Base-by-base conservation (phyloP, 305 asterid genomes). In the Solanum chacoense region DNA sequence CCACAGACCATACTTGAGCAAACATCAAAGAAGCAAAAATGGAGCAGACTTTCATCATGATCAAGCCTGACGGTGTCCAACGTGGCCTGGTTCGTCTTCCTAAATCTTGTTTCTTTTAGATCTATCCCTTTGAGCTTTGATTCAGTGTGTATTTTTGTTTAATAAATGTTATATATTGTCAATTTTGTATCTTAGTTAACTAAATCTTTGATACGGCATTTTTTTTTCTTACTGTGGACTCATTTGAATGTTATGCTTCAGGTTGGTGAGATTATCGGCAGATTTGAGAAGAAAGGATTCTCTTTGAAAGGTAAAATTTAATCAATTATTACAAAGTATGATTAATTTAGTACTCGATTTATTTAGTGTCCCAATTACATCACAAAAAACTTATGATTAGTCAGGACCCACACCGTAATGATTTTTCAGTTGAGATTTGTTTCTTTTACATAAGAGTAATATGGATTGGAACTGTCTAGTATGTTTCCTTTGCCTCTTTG, bases 31-130 rank as follows among this genome's bases (percentile, higher is more conserved):
- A 50, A 20, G 20, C 85, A 10, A 83, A 90, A 90, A 95, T 96
- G 98, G 99, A 96, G 96, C 98, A 93, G 90, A 95, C 98, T 28
- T 96, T 96, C 91, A 94, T 96, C 65, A 96, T 96, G 99, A 96
- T 96, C 94, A 94, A 96, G 94, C 98, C 99, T 24, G 99, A 96
- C 90, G 99, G 99, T 55, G 98, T 96, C 86, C 99, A 96, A 85
- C 94, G 99, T 89, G 95, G 96, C 92, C 89, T 96, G 93, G 98
- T 96, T 85, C 13, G 92, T 92, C 8, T 81, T 74, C 77, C 11
- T 36, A 4, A 16, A 14, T 42, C 2, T 0, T 16, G 32, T 42
- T 80, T 40, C 24, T 10, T 16, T 16, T 16, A 24, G 13, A 28
- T 22, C 13, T 31, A 5, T 16, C 37, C 9, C 26, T 31, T 24